Evolutionary conservation across 169 alveolate genomes (phyloP), one percentile per base, ranked within the genome.

Genomic region (Eimeria tenella): DNA sequence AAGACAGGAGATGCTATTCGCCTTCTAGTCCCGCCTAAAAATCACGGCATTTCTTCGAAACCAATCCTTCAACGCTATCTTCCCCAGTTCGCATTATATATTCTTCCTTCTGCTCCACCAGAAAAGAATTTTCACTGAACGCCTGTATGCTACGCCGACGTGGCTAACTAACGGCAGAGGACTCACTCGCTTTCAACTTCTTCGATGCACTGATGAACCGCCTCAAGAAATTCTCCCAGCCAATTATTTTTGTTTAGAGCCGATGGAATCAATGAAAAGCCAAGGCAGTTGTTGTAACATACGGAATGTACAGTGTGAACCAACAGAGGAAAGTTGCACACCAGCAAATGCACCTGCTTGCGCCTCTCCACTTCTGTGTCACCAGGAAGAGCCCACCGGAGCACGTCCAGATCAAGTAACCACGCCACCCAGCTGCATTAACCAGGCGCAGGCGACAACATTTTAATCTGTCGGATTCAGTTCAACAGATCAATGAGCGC

Each of bases 191-290:
- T 83, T 58, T 83, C 90, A 19, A 83, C 75, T 60, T 83, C 90
- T 83, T 83, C 58, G 3, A 83, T 74, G 77, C 90, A 83, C 49
- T 83, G 90, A 60, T 83, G 90, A 31, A 15, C 77, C 5, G 75
- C 75, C 75, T 83, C 90, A 4, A 83, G 90, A 56, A 83, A 83
- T 58, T 83, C 90, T 19, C 90, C 90, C 31, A 83, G 90, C 90
- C 90, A 83, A 31, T 83, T 83, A 19, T 60, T 55, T 60, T 60
- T 60, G 77, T 83, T 83, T 2, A 83, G 77, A 6, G 90, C 74
- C 9, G 58, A 50, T 3, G 90, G 90, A 31, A 83, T 83, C 56
- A 83, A 75, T 5, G 77, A 25, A 42, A 83, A 83, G 63, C 90
- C 90, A 8, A 83, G 62, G 52, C 90, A 83, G 62, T 83, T 83